Conservation (phyloP, 495 filamentous ascomycete species). For the Hypoxylon cercidicola region DNA sequence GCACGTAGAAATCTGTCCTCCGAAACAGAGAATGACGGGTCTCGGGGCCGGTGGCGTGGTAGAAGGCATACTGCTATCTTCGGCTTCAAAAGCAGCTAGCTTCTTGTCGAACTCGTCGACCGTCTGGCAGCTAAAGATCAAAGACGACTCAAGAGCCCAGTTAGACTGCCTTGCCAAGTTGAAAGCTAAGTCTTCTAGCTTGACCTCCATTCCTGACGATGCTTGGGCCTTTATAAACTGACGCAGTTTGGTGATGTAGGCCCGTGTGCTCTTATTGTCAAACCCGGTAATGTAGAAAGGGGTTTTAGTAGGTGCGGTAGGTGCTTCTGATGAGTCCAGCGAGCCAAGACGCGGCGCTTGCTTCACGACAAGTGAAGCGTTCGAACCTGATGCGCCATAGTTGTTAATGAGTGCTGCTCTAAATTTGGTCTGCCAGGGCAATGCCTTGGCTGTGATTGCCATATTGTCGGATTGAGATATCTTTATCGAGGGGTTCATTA, state of each 20-base stretch:
- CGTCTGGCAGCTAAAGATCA: slow-evolving; percentile 47
- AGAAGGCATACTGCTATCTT: slow-evolving; percentile 12
- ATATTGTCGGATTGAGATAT: slow-evolving; percentile 46
- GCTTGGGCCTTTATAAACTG: background rate
- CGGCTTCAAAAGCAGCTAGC: slow-evolving; percentile 23
- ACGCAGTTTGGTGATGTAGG: background rate
- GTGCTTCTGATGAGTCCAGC: too few species aligned
- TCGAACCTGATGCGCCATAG: slow-evolving; percentile 41
- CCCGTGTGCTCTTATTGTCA: background rate
- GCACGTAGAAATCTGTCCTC: slow-evolving; percentile 58
- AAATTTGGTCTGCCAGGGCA: slow-evolving; percentile 48
- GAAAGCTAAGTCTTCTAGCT: slow-evolving; percentile 50
- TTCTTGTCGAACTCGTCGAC: slow-evolving; percentile 44
- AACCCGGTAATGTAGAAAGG: slow-evolving; percentile 13
- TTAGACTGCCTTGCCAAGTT: slow-evolving; percentile 48
- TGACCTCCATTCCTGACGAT: slow-evolving; percentile 2
- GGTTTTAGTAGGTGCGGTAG: background rate
- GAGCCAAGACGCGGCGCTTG: slow-evolving; percentile 41
- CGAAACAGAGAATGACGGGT: slow-evolving; percentile 62
- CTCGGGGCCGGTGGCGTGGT: slow-evolving; percentile 2
- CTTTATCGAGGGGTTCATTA: slow-evolving; percentile 49
- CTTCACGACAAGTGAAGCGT: slow-evolving; percentile 32
- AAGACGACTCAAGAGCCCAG: slow-evolving; percentile 35
- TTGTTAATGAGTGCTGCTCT: slow-evolving; percentile 54
- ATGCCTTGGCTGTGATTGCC: slow-evolving; percentile 43